Evolutionary conservation across 2,329 filamentous ascomycete species (phyloP).

Genomic region (Phaeophleospora eucalypticola): DNA sequence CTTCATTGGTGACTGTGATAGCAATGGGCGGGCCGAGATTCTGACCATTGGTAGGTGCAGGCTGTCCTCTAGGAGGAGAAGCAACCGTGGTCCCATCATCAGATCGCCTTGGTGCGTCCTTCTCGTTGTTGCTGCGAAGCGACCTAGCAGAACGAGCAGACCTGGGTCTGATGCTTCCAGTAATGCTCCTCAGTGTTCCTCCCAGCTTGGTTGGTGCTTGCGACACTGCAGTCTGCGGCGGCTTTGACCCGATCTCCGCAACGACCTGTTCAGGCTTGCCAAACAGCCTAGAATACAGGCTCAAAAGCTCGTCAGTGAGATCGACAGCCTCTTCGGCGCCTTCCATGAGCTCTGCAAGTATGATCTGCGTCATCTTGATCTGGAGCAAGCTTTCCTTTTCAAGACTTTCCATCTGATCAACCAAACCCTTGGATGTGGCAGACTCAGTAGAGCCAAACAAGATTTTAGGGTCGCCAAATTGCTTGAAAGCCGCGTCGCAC

Average conservation of each 20-base stretch:
- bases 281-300: constrained; percentile 77
- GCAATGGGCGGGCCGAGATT: constrained; percentile 52
- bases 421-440: constrained; percentile 44
- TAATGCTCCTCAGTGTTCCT: constrained; percentile 47
- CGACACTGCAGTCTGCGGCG: constrained; percentile 46
- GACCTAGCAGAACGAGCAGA: constrained; percentile 34
- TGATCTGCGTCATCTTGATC: constrained; percentile 90
- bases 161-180: constrained; percentile 67
- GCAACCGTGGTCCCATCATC: constrained; percentile 19
- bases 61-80: constrained; percentile 10
- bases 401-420: constrained; percentile 75
- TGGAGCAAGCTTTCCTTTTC: constrained; percentile 89
- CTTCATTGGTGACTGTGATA: constrained; percentile 72
- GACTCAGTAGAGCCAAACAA: constrained; percentile 60
- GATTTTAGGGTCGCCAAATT: constrained; percentile 69
- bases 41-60: constrained; percentile 18
- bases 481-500: constrained; percentile 87
- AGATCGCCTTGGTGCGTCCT: constrained; percentile 34
- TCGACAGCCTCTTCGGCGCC: constrained; percentile 84
- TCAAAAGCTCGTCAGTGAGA: constrained; percentile 77
- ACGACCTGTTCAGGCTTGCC: constrained; percentile 51
- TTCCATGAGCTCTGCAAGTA: constrained; percentile 76
- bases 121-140: constrained; percentile 36
- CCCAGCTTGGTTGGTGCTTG: constrained; percentile 25
- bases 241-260: constrained; percentile 26